These are phyloP conservation scores for Yamadazyma sp. DNA, from an alignment of 805 yeast species.

Conservation along the genomic window DNA sequence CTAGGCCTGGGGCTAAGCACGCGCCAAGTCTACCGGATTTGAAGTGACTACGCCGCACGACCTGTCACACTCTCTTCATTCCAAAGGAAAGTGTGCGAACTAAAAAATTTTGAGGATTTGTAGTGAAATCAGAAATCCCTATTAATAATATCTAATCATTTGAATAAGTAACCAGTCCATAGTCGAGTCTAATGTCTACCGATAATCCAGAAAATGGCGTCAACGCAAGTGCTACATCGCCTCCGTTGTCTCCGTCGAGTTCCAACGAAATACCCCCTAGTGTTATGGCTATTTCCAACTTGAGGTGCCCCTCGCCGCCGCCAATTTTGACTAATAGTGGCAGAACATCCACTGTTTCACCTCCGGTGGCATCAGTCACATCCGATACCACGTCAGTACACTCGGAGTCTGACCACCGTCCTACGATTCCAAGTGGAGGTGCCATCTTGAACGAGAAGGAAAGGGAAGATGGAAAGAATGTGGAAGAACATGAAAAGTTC, in stretches of 20 bases:
- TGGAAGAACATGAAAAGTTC: constrained; percentile 6
- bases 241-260: constrained; percentile 8
- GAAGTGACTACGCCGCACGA: constrained; percentile 7
- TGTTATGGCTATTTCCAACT: constrained; percentile 55
- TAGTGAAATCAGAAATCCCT: constrained; percentile 1
- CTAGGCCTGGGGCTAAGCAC: no score
- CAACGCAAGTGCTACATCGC: background rate
- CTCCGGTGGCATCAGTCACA: constrained; percentile 8
- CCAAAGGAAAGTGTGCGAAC: background rate
- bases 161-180: no score
- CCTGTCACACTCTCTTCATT: constrained; percentile 3
- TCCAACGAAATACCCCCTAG: constrained; percentile 40
- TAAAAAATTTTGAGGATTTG: constrained; percentile 3
- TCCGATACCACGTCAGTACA: constrained; percentile 3
- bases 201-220: constrained; percentile 2
- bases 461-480: constrained; percentile 5
- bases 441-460: constrained; percentile 35
- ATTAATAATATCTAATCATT: no score
- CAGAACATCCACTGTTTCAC: constrained; percentile 13
- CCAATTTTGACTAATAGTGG: constrained; percentile 48
- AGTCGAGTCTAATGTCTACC: constrained; percentile 1
- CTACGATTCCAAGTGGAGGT: constrained; percentile 45
- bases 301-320: constrained; percentile 73
- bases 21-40: no score
- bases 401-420: constrained; percentile 10